Conservation (phyloP, 2,329 filamentous ascomycete species). For the Penicillium sp. region DNA sequence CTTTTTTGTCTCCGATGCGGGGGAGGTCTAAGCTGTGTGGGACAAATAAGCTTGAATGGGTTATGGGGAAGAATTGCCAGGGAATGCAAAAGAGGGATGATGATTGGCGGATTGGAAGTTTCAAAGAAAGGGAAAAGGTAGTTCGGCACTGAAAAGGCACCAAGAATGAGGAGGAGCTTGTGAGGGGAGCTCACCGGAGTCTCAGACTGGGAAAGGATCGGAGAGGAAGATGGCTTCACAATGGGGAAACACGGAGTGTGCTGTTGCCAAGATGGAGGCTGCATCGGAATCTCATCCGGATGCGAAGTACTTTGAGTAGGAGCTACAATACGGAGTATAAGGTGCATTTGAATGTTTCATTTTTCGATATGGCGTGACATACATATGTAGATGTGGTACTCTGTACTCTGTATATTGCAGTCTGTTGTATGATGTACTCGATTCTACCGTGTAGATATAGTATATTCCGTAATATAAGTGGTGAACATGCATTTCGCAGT, state of each 20-base stretch:
- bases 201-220: constrained; percentile 20
- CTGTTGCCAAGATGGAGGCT: background rate
- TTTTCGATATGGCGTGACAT: background rate
- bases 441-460: constrained; percentile 2
- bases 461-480: too few relatives aligned
- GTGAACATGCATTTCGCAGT: too few relatives aligned
- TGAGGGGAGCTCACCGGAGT: constrained; percentile 19
- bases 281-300: background rate
- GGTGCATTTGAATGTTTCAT: background rate
- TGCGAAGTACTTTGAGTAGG: background rate
- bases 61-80: background rate
- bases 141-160: background rate
- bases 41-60: background rate
- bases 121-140: background rate
- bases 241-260: background rate
- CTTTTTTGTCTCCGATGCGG: constrained; percentile 1
- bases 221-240: constrained; percentile 1
- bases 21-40: constrained; percentile 5
- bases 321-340: too few relatives aligned
- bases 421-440: background rate
- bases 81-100: background rate
- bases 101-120: background rate
- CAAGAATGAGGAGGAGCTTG: background rate
- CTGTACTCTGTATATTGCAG: too few relatives aligned
- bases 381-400: too few relatives aligned